Percentiles rank a stretch among this genome's conserved stretches.
Conservation (phyloP, 2,329 filamentous ascomycete species). For the Stemphylium lycopersici region DNA sequence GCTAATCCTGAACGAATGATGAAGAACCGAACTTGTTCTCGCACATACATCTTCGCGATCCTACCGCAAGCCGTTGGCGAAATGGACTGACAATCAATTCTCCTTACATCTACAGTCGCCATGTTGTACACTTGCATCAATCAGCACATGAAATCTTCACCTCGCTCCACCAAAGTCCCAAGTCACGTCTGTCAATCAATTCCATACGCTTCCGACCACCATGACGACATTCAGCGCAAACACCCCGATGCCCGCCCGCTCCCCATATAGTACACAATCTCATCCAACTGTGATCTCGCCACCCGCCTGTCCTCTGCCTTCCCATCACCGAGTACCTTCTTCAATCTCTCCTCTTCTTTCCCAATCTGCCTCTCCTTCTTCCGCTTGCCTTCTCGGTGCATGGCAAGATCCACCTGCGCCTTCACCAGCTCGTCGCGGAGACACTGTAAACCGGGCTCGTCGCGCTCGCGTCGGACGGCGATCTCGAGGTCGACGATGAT, state of each 20-base stretch:
- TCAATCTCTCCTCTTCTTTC: slow-evolving; percentile 1
- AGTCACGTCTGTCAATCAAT: too few species aligned
- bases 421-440: background rate
- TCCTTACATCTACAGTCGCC: too few species aligned
- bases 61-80: too few species aligned
- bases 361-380: background rate
- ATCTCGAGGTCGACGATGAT: slow-evolving; percentile 1
- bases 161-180: background rate
- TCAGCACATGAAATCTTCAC: too few species aligned
- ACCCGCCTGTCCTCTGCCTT: background rate
- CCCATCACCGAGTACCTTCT: background rate
- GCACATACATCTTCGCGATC: too few species aligned
- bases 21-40: too few species aligned
- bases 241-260: background rate
- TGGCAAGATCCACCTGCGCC: background rate
- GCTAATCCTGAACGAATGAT: too few species aligned
- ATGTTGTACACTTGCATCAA: too few species aligned
- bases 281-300: slow-evolving; percentile 2
- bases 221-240: background rate
- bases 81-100: too few species aligned
- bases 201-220: background rate
- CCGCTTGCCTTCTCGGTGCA: background rate
- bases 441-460: background rate
- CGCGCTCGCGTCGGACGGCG: slow-evolving; percentile 5
- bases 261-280: background rate